Conservation (phyloP, 2,329 filamentous ascomycete genomes). For the Aaosphaeria pasadenensis region DNA sequence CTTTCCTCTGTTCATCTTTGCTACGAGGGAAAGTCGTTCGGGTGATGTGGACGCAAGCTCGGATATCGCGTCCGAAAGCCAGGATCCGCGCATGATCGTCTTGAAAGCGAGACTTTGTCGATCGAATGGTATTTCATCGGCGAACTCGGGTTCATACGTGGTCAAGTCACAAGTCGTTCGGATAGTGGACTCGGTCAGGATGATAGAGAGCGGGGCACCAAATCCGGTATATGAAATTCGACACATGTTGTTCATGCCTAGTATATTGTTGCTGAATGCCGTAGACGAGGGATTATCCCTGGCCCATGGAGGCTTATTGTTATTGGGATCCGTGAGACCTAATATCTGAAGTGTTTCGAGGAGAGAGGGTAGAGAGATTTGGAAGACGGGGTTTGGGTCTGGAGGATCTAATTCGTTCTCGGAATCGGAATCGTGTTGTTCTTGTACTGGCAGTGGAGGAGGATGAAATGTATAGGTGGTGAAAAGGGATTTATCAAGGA, state of each 20-base stretch:
- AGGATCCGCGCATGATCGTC: slow-evolving; percentile 84
- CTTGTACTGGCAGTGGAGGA: slow-evolving; percentile 34
- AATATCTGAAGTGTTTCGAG: slow-evolving; percentile 96
- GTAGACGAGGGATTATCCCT: slow-evolving; percentile 56
- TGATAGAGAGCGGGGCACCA: slow-evolving; percentile 78
- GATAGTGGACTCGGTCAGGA: slow-evolving; percentile 80
- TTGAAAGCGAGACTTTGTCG: slow-evolving; percentile 79
- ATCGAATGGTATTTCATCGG: slow-evolving; percentile 85
- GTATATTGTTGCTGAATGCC: slow-evolving; percentile 77
- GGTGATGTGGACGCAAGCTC: slow-evolving; percentile 71
- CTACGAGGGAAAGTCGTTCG: slow-evolving; percentile 62
- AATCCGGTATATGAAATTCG: slow-evolving; percentile 72
- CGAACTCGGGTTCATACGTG: slow-evolving; percentile 68
- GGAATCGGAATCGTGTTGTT: slow-evolving; percentile 26
- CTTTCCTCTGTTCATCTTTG: slow-evolving; percentile 35
- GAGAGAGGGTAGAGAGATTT: slow-evolving; percentile 81
- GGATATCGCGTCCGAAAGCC: slow-evolving; percentile 67
- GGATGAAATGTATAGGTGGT: slow-evolving; percentile 73
- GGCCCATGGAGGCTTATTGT: slow-evolving; percentile 35
- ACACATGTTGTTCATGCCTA: slow-evolving; percentile 84
- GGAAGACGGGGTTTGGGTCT: slow-evolving; percentile 64
- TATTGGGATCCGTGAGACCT: slow-evolving; percentile 57
- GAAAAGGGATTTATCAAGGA: slow-evolving; percentile 86
- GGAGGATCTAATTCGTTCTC: slow-evolving; percentile 39
- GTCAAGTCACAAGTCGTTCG: slow-evolving; percentile 73